Evolutionary conservation across 148 eudicot genomes (phyloP), one percentile per base, ranked within the genome.

Genomic region (Nepenthes gracilis): DNA sequence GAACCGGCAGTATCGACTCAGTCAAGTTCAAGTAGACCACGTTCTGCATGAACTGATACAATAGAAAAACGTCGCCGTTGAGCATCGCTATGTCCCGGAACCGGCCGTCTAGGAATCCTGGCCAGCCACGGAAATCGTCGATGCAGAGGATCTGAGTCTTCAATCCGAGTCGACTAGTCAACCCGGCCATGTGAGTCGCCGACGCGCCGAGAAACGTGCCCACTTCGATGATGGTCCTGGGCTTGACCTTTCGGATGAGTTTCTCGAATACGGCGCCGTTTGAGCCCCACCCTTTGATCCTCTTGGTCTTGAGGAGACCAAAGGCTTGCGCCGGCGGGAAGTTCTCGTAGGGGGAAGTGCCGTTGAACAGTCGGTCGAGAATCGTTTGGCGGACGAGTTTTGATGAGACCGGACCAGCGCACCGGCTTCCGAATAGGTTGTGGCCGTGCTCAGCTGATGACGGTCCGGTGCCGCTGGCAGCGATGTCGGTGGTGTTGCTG

Each of bases 191-290:
- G 69, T 87, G 90, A 1, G 70, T 77, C 3, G 95, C 85, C 6
- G 95, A 87, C n/a, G 90, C 95, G 13, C 95, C 95, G 12, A 87
- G 54, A 61, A 87, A 84, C 12, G 90, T 77, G 35, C 95, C 95
- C 2, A 87, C 72, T 40, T 87, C 95, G 35, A 87, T 69, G 23
- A 87, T 87, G 15, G 58, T 77, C 14, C 60, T 61, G 37, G 95
- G 95, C 0, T 59, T 63, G 60, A 73, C 77, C 61, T 73, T 70
- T 2, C 35, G 65, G 7, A 87, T 82, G 0, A 87, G 73, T 69
- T 73, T 80, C 54, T 78, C 74, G 60, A 87, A 87, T 6, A 87
- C 90, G 47, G 83, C 64, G 9, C 85, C 85, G 62, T 73, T 60
- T 13, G 95, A 87, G 12, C 90, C 95, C 95, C 90, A 84, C 2